These are phyloP conservation scores for Lactifluus pinguis DNA, from an alignment of 768 basidiomycete genomes.

Conservation along the genomic window DNA sequence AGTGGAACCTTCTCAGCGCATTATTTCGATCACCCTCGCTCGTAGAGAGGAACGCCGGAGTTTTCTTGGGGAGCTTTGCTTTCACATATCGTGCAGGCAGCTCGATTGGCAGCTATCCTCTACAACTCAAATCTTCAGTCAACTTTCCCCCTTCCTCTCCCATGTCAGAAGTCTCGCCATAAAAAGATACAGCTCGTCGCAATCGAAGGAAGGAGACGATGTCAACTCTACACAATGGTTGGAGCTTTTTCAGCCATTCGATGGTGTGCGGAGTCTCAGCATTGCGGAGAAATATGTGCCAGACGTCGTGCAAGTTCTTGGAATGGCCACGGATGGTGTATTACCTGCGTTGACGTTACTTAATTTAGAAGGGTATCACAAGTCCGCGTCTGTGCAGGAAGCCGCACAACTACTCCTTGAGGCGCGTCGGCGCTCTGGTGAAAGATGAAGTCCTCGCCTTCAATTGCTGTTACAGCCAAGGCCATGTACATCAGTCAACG, in stretches of 20 bases:
- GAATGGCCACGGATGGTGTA: not conserved
- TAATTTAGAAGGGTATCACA: not conserved
- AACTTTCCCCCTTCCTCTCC: conserved; percentile 1
- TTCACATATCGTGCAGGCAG: not conserved
- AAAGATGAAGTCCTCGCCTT: not conserved
- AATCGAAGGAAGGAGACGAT: not conserved
- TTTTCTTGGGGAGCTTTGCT: not conserved
- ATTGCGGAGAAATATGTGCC: not conserved
- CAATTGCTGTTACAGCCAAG: no score
- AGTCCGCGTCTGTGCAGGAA: not conserved
- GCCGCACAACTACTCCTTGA: not conserved
- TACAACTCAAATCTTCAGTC: not conserved
- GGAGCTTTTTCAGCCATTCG: not conserved
- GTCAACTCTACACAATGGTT: not conserved
- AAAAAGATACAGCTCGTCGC: not conserved
- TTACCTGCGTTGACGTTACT: not conserved
- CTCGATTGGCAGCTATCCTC: not conserved
- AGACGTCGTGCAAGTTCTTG: not conserved
- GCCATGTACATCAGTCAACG: no score
- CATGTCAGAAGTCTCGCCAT: not conserved
- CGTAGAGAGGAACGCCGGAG: not conserved
- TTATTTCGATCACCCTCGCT: not conserved
- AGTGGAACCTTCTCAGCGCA: not conserved
- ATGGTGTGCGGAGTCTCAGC: not conserved
- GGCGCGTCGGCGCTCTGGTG: not conserved